Conservation (phyloP, 768 basidiomycete species). For the Kwoniella dejecticola region DNA sequence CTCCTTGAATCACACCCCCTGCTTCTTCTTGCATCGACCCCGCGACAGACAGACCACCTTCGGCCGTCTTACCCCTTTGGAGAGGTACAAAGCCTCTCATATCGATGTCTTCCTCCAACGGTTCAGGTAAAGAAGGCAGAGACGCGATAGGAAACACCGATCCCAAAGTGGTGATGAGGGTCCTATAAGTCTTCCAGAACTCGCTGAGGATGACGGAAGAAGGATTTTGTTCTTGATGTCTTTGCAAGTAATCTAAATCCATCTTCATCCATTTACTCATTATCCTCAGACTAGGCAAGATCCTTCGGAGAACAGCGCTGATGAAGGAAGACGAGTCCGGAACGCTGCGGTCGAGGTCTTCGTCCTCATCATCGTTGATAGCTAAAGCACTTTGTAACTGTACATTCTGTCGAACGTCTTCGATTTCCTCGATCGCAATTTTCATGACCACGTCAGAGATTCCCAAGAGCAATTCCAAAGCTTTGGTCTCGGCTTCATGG, state of each 20-base stretch:
- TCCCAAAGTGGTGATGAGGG: conserved; percentile 66
- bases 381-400: conserved; percentile 25
- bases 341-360: too few relatives aligned
- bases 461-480: conserved; percentile 69
- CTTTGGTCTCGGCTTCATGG: conserved; percentile 64
- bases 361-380: conserved; percentile 28
- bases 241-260: conserved; percentile 69
- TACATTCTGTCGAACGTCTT: conserved; percentile 16
- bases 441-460: conserved; percentile 68
- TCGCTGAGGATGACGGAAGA: conserved; percentile 35
- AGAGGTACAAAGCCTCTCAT: conserved; percentile 85
- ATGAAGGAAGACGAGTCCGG: conserved; percentile 58
- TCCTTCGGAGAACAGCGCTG: conserved; percentile 79
- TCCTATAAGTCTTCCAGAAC: conserved; percentile 74
- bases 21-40: not conserved
- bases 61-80: conserved; percentile 61
- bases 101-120: conserved; percentile 88
- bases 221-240: conserved; percentile 39
- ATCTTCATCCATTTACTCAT: conserved; percentile 84
- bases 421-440: conserved; percentile 59
- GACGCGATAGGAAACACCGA: conserved; percentile 68
- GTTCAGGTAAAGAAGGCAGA: conserved; percentile 63
- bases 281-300: conserved; percentile 81
- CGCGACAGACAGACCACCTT: not conserved
- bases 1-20: conserved; percentile 2